These are phyloP conservation scores for Achaetomium macrosporum DNA, from an alignment of 2,329 filamentous ascomycete genomes.

Conservation along the genomic window DNA sequence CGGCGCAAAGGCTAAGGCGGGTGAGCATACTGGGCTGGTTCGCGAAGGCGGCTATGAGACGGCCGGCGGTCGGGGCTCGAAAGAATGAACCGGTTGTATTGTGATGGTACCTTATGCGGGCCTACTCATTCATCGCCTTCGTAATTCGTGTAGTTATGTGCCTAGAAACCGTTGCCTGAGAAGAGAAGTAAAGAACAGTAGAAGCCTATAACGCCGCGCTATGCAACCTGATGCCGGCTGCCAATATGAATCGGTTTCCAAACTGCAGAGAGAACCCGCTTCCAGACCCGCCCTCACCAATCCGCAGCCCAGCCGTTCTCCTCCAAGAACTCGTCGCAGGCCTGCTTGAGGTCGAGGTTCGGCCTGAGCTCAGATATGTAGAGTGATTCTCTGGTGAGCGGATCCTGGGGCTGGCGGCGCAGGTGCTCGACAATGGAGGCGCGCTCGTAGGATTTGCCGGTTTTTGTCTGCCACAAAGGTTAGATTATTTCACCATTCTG, in stretches of 20 bases:
- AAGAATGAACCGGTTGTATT: too few species aligned
- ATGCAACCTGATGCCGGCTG: neutral
- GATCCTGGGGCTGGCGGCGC: constrained; percentile 68
- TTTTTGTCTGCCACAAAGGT: constrained; percentile 56
- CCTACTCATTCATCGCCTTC: too few species aligned
- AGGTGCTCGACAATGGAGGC: constrained; percentile 82
- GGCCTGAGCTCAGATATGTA: constrained; percentile 64
- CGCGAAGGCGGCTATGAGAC: too few species aligned
- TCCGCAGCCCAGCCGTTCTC: constrained; percentile 91
- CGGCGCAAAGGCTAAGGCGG: neutral
- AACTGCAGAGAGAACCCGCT: neutral
- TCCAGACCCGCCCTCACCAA: constrained; percentile 48
- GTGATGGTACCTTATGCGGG: too few species aligned
- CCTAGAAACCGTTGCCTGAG: too few species aligned
- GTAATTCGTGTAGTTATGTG: too few species aligned
- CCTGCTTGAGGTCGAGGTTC: constrained; percentile 74
- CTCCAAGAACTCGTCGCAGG: constrained; percentile 77
- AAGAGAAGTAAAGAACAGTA: too few species aligned
- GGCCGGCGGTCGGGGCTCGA: too few species aligned
- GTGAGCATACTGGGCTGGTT: neutral
- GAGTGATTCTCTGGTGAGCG: constrained; percentile 74
- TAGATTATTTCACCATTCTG: constrained; percentile 3
- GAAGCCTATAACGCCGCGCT: neutral
- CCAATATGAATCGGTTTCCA: neutral
- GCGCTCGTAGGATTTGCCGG: constrained; percentile 85